These are phyloP conservation scores for Salvia rosmarinus DNA, from an alignment of 257 asterid genomes.

Conservation along the genomic window DNA sequence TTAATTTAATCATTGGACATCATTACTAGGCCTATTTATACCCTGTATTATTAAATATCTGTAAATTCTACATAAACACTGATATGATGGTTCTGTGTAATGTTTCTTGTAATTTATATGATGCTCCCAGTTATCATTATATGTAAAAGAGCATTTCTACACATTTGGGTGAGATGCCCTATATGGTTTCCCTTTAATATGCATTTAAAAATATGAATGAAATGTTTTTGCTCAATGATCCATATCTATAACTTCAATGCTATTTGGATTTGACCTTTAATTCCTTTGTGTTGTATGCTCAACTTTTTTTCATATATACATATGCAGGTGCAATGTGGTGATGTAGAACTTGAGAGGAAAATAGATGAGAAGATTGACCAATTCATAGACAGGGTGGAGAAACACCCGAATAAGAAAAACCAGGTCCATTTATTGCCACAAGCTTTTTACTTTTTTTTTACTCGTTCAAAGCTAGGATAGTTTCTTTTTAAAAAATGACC, in stretches of 20 bases:
- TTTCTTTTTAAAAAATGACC: neutral
- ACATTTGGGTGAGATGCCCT: conserved; percentile 3
- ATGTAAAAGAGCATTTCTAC: neutral
- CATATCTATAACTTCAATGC: neutral
- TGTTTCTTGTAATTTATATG: neutral
- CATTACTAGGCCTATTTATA: neutral
- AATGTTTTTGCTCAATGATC: conserved; percentile 12
- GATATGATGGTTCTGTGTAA: neutral
- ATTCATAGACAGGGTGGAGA: conserved; percentile 89
- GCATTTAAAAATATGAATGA: neutral
- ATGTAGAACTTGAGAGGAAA: conserved; percentile 76
- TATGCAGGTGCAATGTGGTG: conserved; percentile 88
- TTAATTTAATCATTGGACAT: neutral
- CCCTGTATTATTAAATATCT: neutral
- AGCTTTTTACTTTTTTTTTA: conserved; percentile 17
- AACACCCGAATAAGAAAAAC: conserved; percentile 90
- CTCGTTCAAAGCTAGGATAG: conserved; percentile 3
- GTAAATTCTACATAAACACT: neutral
- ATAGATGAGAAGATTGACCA: conserved; percentile 87
- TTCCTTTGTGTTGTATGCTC: conserved; percentile 1
- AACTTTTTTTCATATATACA: conserved; percentile 17
- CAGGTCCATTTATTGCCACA: conserved; percentile 59
- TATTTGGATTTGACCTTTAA: neutral
- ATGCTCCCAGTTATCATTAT: neutral
- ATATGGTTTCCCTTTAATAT: neutral